These are phyloP conservation scores for Trichocladium antarcticum DNA, from an alignment of 495 filamentous ascomycete species.

Conservation along the genomic window DNA sequence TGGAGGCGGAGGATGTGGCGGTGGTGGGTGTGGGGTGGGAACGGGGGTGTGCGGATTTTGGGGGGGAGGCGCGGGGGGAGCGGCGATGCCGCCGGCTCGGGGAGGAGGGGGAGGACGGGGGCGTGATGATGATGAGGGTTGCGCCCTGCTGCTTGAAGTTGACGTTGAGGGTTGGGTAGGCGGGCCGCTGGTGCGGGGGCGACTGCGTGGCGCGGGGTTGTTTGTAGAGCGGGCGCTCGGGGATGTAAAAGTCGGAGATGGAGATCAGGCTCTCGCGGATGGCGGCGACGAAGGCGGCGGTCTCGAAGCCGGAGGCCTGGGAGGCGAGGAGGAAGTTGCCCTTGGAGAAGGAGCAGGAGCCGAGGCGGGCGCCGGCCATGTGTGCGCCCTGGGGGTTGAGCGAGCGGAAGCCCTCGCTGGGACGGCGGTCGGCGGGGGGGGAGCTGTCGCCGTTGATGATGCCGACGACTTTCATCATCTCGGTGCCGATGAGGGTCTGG, in stretches of 20 bases:
- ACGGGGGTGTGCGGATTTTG: background rate
- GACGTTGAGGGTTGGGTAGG: background rate
- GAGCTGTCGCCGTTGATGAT: conserved; percentile 28
- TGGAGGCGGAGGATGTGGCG: background rate
- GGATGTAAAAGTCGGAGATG: conserved; percentile 29
- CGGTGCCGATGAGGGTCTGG: conserved; percentile 33
- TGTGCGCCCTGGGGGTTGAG: conserved; percentile 4
- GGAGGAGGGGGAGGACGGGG: conserved; percentile 4
- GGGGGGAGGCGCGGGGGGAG: too few species aligned
- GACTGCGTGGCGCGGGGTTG: background rate
- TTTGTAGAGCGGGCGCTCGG: conserved; percentile 12
- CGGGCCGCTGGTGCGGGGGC: background rate
- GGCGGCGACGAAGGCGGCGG: conserved; percentile 28
- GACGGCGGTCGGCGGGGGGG: background rate
- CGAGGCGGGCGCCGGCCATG: background rate
- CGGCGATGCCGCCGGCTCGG: background rate
- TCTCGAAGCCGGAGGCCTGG: conserved; percentile 30
- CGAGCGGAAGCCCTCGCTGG: conserved; percentile 7
- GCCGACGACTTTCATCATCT: conserved; percentile 34
- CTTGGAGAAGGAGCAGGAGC: conserved; percentile 25
- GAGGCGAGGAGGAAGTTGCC: conserved; percentile 36
- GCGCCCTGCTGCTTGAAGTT: background rate
- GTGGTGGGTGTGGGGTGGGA: background rate
- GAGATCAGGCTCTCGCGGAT: conserved; percentile 33
- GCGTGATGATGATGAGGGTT: conserved; percentile 9